Base-by-base conservation (phyloP, 2,329 filamentous ascomycete species). In the Neonectria magnoliae region DNA sequence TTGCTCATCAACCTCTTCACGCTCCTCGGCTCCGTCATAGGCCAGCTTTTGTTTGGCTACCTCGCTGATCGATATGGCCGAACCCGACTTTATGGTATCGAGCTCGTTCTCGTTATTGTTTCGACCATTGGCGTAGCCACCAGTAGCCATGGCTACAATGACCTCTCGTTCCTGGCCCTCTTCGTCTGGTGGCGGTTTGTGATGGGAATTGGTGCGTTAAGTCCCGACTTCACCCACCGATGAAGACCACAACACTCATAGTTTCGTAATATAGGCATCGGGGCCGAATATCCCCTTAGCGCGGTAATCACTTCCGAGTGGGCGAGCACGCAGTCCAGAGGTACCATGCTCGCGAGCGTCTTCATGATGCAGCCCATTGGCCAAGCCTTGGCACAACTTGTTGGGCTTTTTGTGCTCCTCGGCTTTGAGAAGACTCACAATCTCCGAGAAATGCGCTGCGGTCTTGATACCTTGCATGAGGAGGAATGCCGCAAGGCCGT, bases 351-450 rank as follows among this genome's bases (percentile, higher is more conserved):
- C 68, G 87, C 89, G 6, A 85, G 84, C 4, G 88, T 92, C 33
- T 91, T 92, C 74, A 83, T 90, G 70, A 91, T 90, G 86, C 90
- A 92, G 69, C 88, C 90, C 1, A 79, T 91, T 9, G 90, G 90
- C 6, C 89, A 91, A 72, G 85, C 90, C 2, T 81, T 89, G 2
- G 89, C 89, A 14, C 89, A 90, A 66, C 76, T 90, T 5, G 86
- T 91, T 11, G 87, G 87, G 4, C 77, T 90, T 5, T 83, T 80
- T 77, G 84, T 86, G 10, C 73, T 85, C 11, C 76, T 86, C 3
- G 82, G 83, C 18, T 80, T 82, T 18, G 76, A 84, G 60, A 72
- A 77, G 65, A 78, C 75, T 16, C 79, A 81, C 52, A 73, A 80
- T 27, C 72, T 85, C 18, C 76, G 81, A 42, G 81, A 75, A 4